These are phyloP conservation scores for Fusarium sp. DNA, from an alignment of 2,329 filamentous ascomycete genomes.

Conservation along the genomic window DNA sequence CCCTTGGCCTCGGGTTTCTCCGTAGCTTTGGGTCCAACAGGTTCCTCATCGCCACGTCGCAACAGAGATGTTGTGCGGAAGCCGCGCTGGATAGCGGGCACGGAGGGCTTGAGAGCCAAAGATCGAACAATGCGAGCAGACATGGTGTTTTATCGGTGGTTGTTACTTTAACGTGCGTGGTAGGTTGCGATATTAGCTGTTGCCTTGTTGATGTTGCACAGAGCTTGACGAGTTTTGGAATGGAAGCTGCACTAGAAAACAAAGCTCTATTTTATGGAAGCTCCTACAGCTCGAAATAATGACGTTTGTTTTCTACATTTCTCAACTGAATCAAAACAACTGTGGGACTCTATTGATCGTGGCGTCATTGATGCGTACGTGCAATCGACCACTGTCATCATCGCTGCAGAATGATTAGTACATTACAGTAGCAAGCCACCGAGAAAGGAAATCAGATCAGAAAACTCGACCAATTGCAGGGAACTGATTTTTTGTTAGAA, in stretches of 20 bases:
- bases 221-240: neutral
- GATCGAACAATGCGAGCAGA: constrained; percentile 33
- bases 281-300: constrained; percentile 5
- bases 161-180: neutral
- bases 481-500: neutral
- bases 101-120: constrained; percentile 16
- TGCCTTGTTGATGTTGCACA: neutral
- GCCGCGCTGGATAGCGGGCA: constrained; percentile 15
- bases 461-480: neutral
- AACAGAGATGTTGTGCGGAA: constrained; percentile 15
- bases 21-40: constrained; percentile 6
- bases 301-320: constrained; percentile 7
- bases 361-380: constrained; percentile 45
- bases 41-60: constrained; percentile 5
- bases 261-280: neutral
- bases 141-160: constrained; percentile 11
- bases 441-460: neutral
- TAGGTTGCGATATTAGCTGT: neutral
- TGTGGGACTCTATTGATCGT: constrained; percentile 24
- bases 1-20: constrained; percentile 2
- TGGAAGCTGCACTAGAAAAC: neutral
- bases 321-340: constrained; percentile 16
- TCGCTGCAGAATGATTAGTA: neutral
- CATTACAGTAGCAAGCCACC: neutral
- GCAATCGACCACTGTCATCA: constrained; percentile 32